Conservation (phyloP, 208 protist species). For the Crithidia acanthocephali region DNA sequence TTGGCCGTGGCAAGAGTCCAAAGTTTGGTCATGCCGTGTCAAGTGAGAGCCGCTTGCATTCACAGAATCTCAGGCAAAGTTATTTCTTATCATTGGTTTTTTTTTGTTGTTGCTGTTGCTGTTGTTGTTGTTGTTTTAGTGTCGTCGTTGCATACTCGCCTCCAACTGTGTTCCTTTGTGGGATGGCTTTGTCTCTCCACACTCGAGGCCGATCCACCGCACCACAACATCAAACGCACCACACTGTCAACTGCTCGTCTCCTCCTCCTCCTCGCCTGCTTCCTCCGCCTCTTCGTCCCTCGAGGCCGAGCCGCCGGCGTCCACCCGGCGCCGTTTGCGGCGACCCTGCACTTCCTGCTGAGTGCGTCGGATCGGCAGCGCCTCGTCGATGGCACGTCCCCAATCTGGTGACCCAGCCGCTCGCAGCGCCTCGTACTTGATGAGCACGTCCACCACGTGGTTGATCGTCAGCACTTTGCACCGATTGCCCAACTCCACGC, state of each 20-base stretch:
- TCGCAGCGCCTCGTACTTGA: slow-evolving; percentile 43
- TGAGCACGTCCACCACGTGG: slow-evolving; percentile 82
- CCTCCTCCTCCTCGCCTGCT: background rate
- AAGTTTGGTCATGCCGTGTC: too few species aligned
- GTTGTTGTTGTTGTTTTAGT: too few species aligned
- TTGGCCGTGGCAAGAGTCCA: too few species aligned
- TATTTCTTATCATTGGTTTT: too few species aligned
- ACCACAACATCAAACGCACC: too few species aligned
- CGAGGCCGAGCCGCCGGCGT: background rate
- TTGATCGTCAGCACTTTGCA: slow-evolving; percentile 93
- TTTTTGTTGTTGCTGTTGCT: too few species aligned
- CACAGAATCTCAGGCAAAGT: too few species aligned
- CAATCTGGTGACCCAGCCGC: slow-evolving; percentile 48
- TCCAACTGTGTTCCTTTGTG: too few species aligned
- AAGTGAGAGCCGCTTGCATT: too few species aligned
- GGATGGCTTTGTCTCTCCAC: too few species aligned
- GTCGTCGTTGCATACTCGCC: too few species aligned
- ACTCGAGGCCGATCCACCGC: too few species aligned
- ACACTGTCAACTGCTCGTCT: background rate
- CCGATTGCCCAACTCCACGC: slow-evolving; percentile 80
- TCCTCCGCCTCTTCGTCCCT: background rate
- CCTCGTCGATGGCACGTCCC: slow-evolving; percentile 58
- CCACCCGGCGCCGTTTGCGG: slow-evolving; percentile 30
- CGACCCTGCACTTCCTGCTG: slow-evolving; percentile 43
- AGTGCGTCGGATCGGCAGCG: slow-evolving; percentile 71